These are phyloP conservation scores for Pseudopyricularia cyperi DNA, from an alignment of 2,329 filamentous ascomycete species.

Conservation along the genomic window DNA sequence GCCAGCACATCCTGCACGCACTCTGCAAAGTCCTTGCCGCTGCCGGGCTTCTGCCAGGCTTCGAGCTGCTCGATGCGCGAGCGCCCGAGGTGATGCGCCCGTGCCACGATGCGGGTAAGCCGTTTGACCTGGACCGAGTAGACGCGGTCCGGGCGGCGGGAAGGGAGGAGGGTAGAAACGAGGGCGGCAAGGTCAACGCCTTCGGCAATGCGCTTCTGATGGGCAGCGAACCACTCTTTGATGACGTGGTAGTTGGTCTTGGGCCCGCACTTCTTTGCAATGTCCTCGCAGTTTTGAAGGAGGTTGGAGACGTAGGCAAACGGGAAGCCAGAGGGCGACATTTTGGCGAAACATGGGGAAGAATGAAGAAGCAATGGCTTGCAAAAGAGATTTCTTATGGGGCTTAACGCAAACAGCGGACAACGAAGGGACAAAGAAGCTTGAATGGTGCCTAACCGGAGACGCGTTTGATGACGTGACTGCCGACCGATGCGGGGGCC, in stretches of 20 bases:
- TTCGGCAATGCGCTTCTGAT: slow-evolving; percentile 43
- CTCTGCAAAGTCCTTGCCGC: slow-evolving; percentile 53
- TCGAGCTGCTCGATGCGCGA: slow-evolving; percentile 49
- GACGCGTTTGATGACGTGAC: too few relatives aligned
- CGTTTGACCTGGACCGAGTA: slow-evolving; percentile 53
- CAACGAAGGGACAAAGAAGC: too few relatives aligned
- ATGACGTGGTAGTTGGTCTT: slow-evolving; percentile 26
- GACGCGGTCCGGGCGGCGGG: slow-evolving; percentile 63
- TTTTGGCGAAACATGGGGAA: background rate
- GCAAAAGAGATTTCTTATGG: background rate
- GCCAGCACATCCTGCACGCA: slow-evolving; percentile 55
- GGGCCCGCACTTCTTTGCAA: slow-evolving; percentile 14
- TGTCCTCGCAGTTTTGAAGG: slow-evolving; percentile 51
- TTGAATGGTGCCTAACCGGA: too few relatives aligned
- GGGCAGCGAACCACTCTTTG: slow-evolving; percentile 53
- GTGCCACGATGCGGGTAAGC: slow-evolving; percentile 54
- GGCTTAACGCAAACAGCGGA: too few relatives aligned
- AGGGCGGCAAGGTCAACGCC: slow-evolving; percentile 49
- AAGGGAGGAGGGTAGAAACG: slow-evolving; percentile 64
- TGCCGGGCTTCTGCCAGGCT: slow-evolving; percentile 44
- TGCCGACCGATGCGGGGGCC: too few relatives aligned
- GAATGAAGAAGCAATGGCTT: background rate
- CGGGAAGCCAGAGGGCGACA: slow-evolving; percentile 29
- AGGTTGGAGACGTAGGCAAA: slow-evolving; percentile 66
- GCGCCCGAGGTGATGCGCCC: slow-evolving; percentile 50